Conservation (phyloP, 768 basidiomycete genomes). For the Tephrocybe sp. region DNA sequence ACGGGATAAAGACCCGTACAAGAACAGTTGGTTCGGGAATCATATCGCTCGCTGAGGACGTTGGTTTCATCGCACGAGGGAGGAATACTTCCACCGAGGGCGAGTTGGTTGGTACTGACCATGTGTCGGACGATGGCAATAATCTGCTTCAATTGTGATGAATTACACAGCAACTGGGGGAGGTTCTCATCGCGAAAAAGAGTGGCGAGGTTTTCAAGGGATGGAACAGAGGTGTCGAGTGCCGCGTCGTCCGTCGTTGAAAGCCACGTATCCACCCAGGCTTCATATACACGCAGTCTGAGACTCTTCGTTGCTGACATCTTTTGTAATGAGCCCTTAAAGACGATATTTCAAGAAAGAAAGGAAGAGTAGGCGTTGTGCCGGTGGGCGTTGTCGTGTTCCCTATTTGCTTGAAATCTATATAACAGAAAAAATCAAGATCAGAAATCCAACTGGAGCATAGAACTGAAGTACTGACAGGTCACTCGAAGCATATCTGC, state of each 20-base stretch:
- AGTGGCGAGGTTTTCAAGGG: neutral
- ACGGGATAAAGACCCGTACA: neutral
- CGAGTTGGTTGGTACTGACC: neutral
- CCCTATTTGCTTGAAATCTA: too few relatives aligned
- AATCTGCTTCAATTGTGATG: neutral
- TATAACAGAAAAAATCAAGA: too few relatives aligned
- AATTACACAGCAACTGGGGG: neutral
- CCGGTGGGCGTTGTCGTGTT: too few relatives aligned
- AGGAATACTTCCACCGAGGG: neutral
- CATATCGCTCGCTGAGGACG: neutral
- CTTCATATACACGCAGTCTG: neutral
- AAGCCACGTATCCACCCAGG: neutral
- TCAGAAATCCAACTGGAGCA: too few relatives aligned
- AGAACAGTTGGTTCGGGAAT: neutral
- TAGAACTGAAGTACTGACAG: too few relatives aligned
- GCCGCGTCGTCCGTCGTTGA: neutral
- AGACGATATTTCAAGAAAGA: too few relatives aligned
- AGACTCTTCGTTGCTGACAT: neutral
- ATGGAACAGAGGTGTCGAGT: neutral
- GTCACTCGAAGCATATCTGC: too few relatives aligned
- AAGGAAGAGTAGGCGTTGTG: too few relatives aligned
- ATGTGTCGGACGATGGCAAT: neutral
- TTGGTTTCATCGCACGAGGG: neutral
- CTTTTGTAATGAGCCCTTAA: constrained; percentile 23
- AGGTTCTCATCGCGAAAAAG: neutral